Base-by-base conservation (phyloP, 257 asterid genomes). In the Solanum lignicaule region DNA sequence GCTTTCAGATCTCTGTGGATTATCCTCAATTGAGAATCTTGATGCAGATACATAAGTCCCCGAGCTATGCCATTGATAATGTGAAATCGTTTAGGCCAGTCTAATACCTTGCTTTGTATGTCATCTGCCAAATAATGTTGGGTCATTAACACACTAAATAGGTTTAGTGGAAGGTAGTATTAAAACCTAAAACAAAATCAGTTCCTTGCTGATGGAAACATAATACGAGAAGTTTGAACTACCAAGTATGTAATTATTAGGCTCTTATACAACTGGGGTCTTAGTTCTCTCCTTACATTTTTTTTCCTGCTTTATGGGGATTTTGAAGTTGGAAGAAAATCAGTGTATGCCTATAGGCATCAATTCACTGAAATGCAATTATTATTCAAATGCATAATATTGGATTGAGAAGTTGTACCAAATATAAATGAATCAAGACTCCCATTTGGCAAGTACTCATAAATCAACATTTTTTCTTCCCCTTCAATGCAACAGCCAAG, bases 11-110 rank as follows among this genome's bases (percentile, higher is more conserved):
- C 94, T 83, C 93, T 43, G 66, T 91, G 93, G 36, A 93, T 91
- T 9, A 91, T 86, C 46, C 91, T 81, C 39, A 93, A 88, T 12
- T 87, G 89, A 1, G 95, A 93, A 89, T 94, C 95, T 82, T 92
- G 94, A 87, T 91, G 97, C 29, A 92, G 92, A 87, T 92, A 93
- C 78, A 91, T 58, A 23, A 94, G 90, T 5, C 97, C 95, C 21
- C 95, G 73, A 46, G 92, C 92, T 27, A 92, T 88, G 1, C 93
- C 94, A 88, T 89, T 86, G 13, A 92, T 86, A 14, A 91, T 90
- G 13, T 90, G 87, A 87, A 93, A 89, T 35, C 93, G 88, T 76
- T 9, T 92, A 43, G 92, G 88, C 97, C 94, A 94, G 84, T 90
- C 90, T 20, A 91, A 85, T 38, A 83, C 16, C 60, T 9, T 39